A percentile compares a stretch with the other conserved stretches of the same genome.
Evolutionary conservation across 2,329 filamentous ascomycete genomes (phyloP).

Genomic region (Ceratocystis variospora): DNA sequence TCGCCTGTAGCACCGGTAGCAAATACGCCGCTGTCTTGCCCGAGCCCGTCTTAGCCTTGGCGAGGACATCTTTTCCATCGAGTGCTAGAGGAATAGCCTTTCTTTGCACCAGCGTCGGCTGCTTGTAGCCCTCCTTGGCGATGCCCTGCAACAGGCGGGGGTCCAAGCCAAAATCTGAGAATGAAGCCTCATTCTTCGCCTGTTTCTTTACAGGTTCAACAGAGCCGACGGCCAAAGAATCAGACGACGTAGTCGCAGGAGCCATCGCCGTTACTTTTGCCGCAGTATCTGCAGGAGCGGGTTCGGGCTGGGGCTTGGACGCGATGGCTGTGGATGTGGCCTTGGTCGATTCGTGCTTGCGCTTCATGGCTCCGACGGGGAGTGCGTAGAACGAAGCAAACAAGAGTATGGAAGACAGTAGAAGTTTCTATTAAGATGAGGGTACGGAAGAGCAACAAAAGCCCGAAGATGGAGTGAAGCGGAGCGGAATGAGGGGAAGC

Average conservation of each 20-base stretch:
- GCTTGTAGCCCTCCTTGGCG: slow-evolving; percentile 67
- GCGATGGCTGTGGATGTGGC: background rate
- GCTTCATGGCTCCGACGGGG: slow-evolving; percentile 35
- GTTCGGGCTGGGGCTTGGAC: background rate
- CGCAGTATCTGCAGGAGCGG: slow-evolving; percentile 20
- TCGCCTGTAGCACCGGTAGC: slow-evolving; percentile 71
- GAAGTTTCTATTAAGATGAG: slow-evolving; percentile 19
- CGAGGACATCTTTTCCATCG: slow-evolving; percentile 77
- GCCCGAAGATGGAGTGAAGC: background rate
- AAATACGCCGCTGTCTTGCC: slow-evolving; percentile 97
- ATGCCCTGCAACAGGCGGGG: slow-evolving; percentile 74
- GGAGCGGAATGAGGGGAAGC: background rate
- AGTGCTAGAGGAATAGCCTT: slow-evolving; percentile 79
- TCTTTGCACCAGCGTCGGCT: slow-evolving; percentile 77
- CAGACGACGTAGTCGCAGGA: slow-evolving; percentile 15
- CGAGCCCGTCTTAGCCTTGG: slow-evolving; percentile 85
- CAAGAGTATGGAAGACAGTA: slow-evolving; percentile 19
- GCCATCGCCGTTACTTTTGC: slow-evolving; percentile 21
- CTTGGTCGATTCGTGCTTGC: slow-evolving; percentile 46
- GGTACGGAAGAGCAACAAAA: background rate
- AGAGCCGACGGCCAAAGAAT: background rate
- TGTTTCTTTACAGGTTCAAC: background rate
- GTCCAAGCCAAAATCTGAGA: slow-evolving; percentile 68
- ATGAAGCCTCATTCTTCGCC: slow-evolving; percentile 33
- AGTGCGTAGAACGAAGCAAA: background rate